phyloP scores from a whole-genome alignment of 2,329 filamentous ascomycete genomes.

The Reticulascus tulasneorum region DNA sequence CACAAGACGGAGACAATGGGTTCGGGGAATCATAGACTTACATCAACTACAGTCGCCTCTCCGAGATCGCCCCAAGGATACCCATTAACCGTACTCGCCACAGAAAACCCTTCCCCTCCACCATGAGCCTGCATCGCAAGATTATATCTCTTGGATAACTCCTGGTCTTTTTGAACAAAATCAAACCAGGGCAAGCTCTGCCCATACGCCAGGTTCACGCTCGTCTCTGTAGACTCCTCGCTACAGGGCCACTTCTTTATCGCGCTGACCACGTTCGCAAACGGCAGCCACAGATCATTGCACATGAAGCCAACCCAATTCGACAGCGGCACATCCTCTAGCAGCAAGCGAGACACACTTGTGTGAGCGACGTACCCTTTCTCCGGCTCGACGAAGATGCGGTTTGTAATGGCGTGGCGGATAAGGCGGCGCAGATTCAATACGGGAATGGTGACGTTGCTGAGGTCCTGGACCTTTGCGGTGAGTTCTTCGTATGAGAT shows the following conservation, averaged over 20 bases:
- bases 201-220: conserved; percentile 23
- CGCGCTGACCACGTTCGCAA: conserved; percentile 25
- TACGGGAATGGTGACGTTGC: no score
- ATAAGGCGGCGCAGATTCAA: conserved; percentile 32
- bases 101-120: no score
- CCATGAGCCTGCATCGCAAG: conserved; percentile 27
- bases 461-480: no score
- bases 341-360: conserved; percentile 24
- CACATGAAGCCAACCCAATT: conserved; percentile 28
- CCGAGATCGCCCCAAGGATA: no score
- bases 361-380: conserved; percentile 35
- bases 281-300: conserved; percentile 25
- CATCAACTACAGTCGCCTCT: no score
- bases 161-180: conserved; percentile 21
- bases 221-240: conserved; percentile 29
- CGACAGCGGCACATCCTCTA: conserved; percentile 20
- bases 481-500: no score
- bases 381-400: conserved; percentile 34
- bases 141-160: conserved; percentile 23
- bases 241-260: conserved; percentile 31
- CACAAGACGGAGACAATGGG: no score
- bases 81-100: no score
- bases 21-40: no score
- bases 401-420: conserved; percentile 34
- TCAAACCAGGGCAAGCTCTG: conserved; percentile 21